Conservation (phyloP, 2,329 filamentous ascomycete genomes). For the Hypoxylon sp. region DNA sequence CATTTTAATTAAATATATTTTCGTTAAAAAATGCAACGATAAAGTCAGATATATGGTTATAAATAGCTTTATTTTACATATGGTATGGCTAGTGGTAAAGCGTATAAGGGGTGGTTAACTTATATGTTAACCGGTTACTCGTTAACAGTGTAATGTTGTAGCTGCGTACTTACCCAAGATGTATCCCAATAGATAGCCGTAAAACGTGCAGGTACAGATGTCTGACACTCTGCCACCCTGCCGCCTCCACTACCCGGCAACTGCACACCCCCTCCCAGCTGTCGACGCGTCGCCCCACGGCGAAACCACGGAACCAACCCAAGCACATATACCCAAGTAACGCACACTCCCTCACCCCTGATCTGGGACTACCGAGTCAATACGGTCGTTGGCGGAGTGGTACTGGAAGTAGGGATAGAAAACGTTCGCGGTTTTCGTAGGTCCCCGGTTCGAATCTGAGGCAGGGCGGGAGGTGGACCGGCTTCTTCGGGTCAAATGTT, state of each 20-base stretch:
- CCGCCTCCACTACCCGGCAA: background rate
- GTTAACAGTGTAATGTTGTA: no score
- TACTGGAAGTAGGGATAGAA: background rate
- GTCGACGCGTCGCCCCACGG: background rate
- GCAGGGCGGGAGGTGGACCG: background rate
- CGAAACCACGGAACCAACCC: background rate
- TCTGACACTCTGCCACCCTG: background rate
- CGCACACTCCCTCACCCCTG: background rate
- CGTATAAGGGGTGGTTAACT: no score
- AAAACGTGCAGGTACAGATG: background rate
- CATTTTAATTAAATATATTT: no score
- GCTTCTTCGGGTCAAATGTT: background rate
- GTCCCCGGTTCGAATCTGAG: background rate
- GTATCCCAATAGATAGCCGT: background rate
- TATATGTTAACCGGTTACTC: no score
- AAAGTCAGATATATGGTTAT: no score
- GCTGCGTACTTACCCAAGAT: no score
- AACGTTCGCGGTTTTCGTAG: background rate
- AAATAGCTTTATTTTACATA: no score
- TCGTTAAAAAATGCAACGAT: no score
- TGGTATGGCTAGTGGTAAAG: no score
- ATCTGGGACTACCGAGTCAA: background rate
- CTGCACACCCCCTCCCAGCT: background rate
- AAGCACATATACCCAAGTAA: background rate
- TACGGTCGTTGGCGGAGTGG: background rate